These are phyloP conservation scores for Diddensiella santjacobensis DNA, from an alignment of 805 yeast species.

Conservation along the genomic window DNA sequence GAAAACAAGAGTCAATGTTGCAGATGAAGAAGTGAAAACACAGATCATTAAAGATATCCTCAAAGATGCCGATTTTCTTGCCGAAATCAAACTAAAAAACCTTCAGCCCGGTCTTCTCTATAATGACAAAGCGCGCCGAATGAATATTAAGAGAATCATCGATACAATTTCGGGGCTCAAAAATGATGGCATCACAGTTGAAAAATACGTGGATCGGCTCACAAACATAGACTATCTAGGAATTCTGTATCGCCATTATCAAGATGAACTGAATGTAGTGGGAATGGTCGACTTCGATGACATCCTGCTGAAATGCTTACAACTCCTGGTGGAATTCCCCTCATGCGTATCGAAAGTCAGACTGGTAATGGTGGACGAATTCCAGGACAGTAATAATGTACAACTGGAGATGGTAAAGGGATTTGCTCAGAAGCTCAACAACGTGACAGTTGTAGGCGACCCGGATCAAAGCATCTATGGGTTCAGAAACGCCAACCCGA, in stretches of 20 bases:
- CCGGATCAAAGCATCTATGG: conserved; percentile 95
- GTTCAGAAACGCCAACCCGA: conserved; percentile 73
- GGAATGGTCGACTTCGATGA: conserved; percentile 79
- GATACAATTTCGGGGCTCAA: conserved; percentile 5
- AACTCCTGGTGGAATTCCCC: conserved; percentile 43
- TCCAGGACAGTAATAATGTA: conserved; percentile 82
- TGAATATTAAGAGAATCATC: background rate
- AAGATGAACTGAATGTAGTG: conserved; percentile 40
- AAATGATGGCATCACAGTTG: background rate
- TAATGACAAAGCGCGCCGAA: background rate
- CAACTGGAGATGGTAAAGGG: conserved; percentile 67
- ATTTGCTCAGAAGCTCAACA: conserved; percentile 36
- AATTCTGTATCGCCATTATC: conserved; percentile 39
- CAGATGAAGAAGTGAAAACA: conserved; percentile 13
- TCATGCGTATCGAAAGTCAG: conserved; percentile 48
- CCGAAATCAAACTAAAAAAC: background rate
- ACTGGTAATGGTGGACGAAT: conserved; percentile 88
- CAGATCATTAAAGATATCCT: conserved; percentile 9
- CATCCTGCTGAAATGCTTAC: conserved; percentile 54
- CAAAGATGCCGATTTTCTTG: background rate
- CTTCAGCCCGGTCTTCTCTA: background rate
- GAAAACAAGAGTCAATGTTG: conserved; percentile 12
- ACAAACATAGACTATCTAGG: background rate
- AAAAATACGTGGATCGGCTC: background rate
- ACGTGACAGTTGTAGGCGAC: conserved; percentile 86